These are phyloP conservation scores for Beauveria sp. DNA, from an alignment of 2,329 filamentous ascomycete genomes.

Conservation along the genomic window DNA sequence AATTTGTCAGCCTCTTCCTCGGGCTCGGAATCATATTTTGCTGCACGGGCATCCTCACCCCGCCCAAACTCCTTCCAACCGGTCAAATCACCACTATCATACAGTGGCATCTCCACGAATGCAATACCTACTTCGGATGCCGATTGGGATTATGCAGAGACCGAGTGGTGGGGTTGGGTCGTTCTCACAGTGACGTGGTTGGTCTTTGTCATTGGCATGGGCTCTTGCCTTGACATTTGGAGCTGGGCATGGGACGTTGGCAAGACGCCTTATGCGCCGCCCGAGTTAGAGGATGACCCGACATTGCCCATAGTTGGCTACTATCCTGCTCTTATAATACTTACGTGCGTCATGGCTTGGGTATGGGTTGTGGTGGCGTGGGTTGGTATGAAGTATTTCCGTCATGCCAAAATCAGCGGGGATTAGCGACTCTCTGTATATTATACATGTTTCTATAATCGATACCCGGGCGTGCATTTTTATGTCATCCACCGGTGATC, in stretches of 20 bases:
- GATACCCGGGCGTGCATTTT: neutral
- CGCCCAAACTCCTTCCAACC: constrained; percentile 42
- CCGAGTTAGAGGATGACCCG: constrained; percentile 89
- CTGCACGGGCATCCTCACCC: constrained; percentile 31
- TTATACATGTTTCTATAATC: neutral
- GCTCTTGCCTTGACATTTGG: constrained; percentile 90
- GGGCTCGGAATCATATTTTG: constrained; percentile 57
- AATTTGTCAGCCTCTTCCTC: constrained; percentile 40
- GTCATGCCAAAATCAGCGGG: constrained; percentile 82
- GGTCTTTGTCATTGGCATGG: constrained; percentile 95
- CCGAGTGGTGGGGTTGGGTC: constrained; percentile 97
- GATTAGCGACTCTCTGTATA: constrained; percentile 34
- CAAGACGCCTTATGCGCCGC: constrained; percentile 89
- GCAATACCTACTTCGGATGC: constrained; percentile 40
- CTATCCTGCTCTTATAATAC: constrained; percentile 87
- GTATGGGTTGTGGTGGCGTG: constrained; percentile 96
- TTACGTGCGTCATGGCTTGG: constrained; percentile 96
- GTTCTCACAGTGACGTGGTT: constrained; percentile 87
- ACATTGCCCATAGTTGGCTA: constrained; percentile 95
- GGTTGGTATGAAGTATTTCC: constrained; percentile 99
- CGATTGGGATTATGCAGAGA: constrained; percentile 88
- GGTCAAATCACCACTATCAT: constrained; percentile 53
- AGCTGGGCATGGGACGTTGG: constrained; percentile 99
- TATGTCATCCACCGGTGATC: neutral
- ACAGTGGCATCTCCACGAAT: constrained; percentile 43